Conservation (phyloP, 2,329 filamentous ascomycete species). For the Clarireedia sp. region DNA sequence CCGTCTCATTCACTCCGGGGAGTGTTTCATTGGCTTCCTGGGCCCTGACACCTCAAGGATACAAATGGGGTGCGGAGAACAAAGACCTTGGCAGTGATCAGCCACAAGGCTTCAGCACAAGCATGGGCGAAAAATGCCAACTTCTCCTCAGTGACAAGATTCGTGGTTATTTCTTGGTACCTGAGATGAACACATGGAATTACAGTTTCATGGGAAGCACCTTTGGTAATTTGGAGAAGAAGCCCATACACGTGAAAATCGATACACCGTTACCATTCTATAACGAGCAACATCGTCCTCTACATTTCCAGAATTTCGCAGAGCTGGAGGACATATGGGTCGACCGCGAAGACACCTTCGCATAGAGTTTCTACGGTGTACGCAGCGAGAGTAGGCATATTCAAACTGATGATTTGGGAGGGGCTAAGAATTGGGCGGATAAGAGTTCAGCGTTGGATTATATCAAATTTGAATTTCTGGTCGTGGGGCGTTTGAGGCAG, state of each 20-base stretch:
- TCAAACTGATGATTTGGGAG: background rate
- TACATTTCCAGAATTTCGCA: constrained; percentile 96
- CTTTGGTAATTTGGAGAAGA: constrained; percentile 85
- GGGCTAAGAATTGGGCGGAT: background rate
- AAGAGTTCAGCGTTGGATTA: background rate
- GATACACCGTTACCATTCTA: constrained; percentile 90
- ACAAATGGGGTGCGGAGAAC: constrained; percentile 96
- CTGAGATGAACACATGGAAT: constrained; percentile 87
- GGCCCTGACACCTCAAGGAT: constrained; percentile 83
- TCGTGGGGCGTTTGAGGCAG: background rate
- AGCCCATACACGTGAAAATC: constrained; percentile 81
- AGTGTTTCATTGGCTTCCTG: constrained; percentile 92
- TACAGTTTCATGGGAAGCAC: constrained; percentile 95
- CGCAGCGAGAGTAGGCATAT: background rate
- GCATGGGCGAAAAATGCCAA: constrained; percentile 93
- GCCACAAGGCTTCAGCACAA: constrained; percentile 84
- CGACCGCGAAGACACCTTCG: constrained; percentile 87
- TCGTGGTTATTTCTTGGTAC: constrained; percentile 91
- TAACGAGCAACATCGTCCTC: constrained; percentile 79
- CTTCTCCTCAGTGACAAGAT: constrained; percentile 88
- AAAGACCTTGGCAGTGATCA: constrained; percentile 88
- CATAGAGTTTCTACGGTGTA: constrained; percentile 41
- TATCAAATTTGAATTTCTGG: background rate
- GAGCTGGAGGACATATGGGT: constrained; percentile 97
- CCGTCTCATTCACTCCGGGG: constrained; percentile 91